A percentile compares a stretch with the other conserved stretches of the same genome.
phyloP scores from a whole-genome alignment of 179 eudicot genomes.

The Corrigiola litoralis region DNA sequence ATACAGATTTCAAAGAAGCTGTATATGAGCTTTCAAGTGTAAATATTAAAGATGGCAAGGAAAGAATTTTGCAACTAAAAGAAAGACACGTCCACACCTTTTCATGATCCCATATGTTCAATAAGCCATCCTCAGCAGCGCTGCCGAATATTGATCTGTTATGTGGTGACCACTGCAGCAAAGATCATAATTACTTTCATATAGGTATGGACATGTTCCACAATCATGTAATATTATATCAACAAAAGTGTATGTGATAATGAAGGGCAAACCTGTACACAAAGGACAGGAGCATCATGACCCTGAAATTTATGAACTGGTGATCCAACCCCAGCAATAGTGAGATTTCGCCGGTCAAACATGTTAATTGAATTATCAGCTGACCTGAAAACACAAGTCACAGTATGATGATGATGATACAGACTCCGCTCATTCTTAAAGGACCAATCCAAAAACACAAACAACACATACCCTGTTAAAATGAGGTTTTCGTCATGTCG shows the following conservation, averaged over 20 bases:
- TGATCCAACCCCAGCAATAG: constrained; percentile 62
- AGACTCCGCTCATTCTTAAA: background rate
- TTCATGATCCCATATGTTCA: constrained; percentile 86
- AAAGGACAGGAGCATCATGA: constrained; percentile 72
- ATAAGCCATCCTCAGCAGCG: constrained; percentile 89
- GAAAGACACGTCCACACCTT: constrained; percentile 37
- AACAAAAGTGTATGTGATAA: background rate
- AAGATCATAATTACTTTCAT: constrained; percentile 9
- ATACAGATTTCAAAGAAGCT: background rate
- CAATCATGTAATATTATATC: background rate
- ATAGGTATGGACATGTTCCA: background rate
- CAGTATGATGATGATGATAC: background rate
- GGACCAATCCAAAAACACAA: background rate
- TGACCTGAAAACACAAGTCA: constrained; percentile 44
- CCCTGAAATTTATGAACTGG: constrained; percentile 81
- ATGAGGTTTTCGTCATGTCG: constrained; percentile 71
- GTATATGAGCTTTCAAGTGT: background rate
- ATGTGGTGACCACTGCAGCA: constrained; percentile 91
- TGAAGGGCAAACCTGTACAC: constrained; percentile 64
- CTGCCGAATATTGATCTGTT: constrained; percentile 82
- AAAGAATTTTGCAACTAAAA: background rate
- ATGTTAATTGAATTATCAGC: constrained; percentile 86
- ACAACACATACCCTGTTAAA: constrained; percentile 65
- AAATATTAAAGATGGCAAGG: background rate
- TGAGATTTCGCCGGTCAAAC: constrained; percentile 88